phyloP scores from a whole-genome alignment of 108 stramenopile genomes.

The Parietichytrium sp. region DNA sequence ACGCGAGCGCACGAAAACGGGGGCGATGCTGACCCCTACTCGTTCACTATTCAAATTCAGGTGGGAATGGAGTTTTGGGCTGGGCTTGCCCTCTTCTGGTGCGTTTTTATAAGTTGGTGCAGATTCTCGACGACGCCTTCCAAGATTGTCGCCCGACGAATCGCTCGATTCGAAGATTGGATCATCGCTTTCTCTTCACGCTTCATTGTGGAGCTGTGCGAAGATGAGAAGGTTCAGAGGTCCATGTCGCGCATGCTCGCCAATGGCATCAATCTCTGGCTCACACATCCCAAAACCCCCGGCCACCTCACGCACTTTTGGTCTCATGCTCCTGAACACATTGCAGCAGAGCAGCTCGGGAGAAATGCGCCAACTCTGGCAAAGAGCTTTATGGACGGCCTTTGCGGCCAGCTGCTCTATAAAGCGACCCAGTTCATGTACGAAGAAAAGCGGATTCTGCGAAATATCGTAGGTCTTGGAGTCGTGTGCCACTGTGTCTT shows the following conservation, averaged over 20 bases:
- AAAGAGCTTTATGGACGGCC: slow-evolving; percentile 23
- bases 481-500: no score
- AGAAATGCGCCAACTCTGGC: background rate
- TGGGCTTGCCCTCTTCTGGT: background rate
- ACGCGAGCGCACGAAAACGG: no score
- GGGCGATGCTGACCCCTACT: slow-evolving; percentile 6
- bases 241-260: background rate
- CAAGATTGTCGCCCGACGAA: no score
- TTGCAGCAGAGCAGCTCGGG: background rate
- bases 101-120: background rate
- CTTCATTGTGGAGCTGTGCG: slow-evolving; percentile 27
- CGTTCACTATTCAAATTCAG: background rate
- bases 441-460: background rate
- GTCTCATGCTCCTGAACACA: background rate
- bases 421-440: background rate
- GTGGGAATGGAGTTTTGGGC: background rate
- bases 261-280: slow-evolving; percentile 8
- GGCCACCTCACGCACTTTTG: background rate
- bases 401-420: background rate
- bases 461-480: background rate
- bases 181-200: background rate
- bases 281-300: background rate
- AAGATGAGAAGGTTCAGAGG: background rate
- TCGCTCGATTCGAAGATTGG: no score
- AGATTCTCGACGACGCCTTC: background rate